Conservation (phyloP, 1,284 basidiomycete genomes). For the Tilletia indica region DNA sequence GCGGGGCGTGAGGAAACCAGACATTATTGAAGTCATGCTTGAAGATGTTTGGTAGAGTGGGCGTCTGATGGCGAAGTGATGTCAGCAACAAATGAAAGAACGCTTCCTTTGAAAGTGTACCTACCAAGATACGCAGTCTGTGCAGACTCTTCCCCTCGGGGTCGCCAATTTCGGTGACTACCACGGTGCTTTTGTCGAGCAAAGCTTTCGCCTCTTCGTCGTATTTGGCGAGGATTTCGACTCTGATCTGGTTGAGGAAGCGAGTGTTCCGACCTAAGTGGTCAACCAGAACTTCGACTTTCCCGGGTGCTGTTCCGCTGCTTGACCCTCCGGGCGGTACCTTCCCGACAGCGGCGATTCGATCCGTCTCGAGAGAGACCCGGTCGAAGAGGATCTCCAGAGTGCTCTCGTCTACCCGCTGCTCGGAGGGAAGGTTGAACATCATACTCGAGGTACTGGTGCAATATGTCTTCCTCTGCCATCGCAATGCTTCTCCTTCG, state of each 20-base stretch:
- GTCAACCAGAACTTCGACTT: slow-evolving; percentile 9
- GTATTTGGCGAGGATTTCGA: slow-evolving; percentile 12
- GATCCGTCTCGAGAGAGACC: slow-evolving; percentile 2
- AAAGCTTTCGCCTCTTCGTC: slow-evolving; percentile 8
- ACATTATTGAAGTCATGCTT: slow-evolving; percentile 5
- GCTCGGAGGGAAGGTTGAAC: not conserved
- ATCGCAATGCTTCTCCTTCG: slow-evolving; percentile 9
- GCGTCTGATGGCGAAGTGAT: not conserved
- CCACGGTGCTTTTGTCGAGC: slow-evolving; percentile 10
- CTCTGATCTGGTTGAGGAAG: not conserved
- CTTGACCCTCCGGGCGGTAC: slow-evolving; percentile 3
- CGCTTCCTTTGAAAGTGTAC: not conserved
- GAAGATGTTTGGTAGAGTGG: slow-evolving; percentile 14
- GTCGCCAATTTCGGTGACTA: not conserved
- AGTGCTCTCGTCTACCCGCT: not conserved
- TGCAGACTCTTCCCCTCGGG: not conserved
- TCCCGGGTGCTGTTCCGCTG: not conserved
- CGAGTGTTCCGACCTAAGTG: not conserved
- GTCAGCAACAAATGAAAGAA: not conserved
- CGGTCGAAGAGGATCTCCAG: slow-evolving; percentile 9
- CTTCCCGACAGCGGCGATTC: not conserved
- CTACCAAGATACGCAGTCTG: not conserved
- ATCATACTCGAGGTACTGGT: not conserved
- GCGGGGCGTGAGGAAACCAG: slow-evolving; percentile 4
- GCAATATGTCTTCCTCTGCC: slow-evolving; percentile 11